Evolutionary conservation across 768 basidiomycete species (phyloP).

Genomic region (Suillus occidentalis): DNA sequence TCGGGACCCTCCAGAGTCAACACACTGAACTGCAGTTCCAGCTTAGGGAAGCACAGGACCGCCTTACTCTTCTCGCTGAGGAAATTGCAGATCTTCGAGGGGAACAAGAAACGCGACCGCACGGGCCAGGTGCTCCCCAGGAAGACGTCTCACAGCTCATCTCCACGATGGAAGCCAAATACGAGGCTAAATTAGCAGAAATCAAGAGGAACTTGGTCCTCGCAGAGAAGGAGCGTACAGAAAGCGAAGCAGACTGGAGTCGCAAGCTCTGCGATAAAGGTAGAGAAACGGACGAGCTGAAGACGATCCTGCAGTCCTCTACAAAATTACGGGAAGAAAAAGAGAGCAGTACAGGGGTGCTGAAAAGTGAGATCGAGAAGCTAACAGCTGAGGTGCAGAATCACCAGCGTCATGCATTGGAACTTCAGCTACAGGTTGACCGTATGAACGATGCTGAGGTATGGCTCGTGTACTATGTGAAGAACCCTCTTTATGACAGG

Average conservation of each 20-base stretch:
- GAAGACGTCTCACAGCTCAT: constrained; percentile 75
- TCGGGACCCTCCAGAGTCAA: constrained; percentile 74
- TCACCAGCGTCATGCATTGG: constrained; percentile 53
- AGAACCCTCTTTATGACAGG: constrained; percentile 17
- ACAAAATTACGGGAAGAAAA: constrained; percentile 61
- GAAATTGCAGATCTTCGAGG: constrained; percentile 65
- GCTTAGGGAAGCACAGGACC: constrained; percentile 76
- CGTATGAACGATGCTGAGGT: constrained; percentile 66
- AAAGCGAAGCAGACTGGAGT: constrained; percentile 89
- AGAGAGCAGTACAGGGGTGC: constrained; percentile 46
- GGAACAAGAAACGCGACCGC: constrained; percentile 48
- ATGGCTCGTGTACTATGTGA: constrained; percentile 15
- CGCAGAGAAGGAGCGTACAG: constrained; percentile 81
- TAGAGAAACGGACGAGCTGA: constrained; percentile 74
- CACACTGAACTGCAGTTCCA: constrained; percentile 87
- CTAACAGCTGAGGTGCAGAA: constrained; percentile 48
- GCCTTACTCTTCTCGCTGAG: constrained; percentile 66
- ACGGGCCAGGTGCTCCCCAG: constrained; percentile 45
- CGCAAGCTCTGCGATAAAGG: constrained; percentile 77
- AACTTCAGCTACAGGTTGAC: constrained; percentile 51
- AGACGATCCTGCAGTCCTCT: constrained; percentile 54
- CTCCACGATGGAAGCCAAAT: constrained; percentile 70
- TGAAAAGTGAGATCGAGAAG: constrained; percentile 56
- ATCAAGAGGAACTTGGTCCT: constrained; percentile 59
- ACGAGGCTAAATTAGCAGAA: constrained; percentile 75